Conservation (phyloP, 371 early-diverging fungal species). For the Mucor lusitanicus region DNA sequence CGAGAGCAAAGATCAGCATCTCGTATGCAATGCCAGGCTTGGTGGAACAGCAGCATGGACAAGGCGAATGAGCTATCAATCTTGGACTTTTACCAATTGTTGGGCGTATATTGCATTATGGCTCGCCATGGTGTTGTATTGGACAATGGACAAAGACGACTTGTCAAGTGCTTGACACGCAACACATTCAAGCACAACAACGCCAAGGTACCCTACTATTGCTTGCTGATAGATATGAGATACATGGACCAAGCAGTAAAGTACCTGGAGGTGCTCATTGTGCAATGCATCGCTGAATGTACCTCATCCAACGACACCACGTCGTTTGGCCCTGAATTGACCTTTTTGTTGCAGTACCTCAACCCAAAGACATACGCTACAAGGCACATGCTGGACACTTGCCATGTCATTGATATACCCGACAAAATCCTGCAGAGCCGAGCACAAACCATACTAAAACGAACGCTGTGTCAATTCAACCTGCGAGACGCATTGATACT, state of each 20-base stretch:
- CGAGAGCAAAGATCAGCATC: constrained; percentile 12
- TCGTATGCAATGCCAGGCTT: constrained; percentile 17
- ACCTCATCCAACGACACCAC: constrained; percentile 19
- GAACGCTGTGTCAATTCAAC: constrained; percentile 25
- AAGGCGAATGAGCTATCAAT: background rate
- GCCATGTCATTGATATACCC: constrained; percentile 21
- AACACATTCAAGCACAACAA: constrained; percentile 13
- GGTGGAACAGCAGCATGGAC: constrained; percentile 25
- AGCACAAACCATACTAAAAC: constrained; percentile 13
- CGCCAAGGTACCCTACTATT: constrained; percentile 21
- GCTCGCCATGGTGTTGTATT: background rate
- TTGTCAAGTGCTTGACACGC: constrained; percentile 20
- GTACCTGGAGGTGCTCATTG: constrained; percentile 26
- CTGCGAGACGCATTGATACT: constrained; percentile 31
- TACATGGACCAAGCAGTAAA: constrained; percentile 21
- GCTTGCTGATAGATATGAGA: constrained; percentile 33
- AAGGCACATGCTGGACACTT: constrained; percentile 15
- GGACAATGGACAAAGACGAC: constrained; percentile 3
- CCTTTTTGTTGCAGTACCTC: constrained; percentile 48
- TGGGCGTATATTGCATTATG: constrained; percentile 32
- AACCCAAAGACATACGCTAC: constrained; percentile 50
- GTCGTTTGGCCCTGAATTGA: constrained; percentile 53
- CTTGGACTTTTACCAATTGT: constrained; percentile 19
- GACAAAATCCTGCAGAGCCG: constrained; percentile 14
- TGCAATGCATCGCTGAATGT: constrained; percentile 29